Evolutionary conservation across 805 yeast genomes (phyloP), one percentile per base, ranked within the genome.

Genomic region (Vanderwaltozyma yarrowii): DNA sequence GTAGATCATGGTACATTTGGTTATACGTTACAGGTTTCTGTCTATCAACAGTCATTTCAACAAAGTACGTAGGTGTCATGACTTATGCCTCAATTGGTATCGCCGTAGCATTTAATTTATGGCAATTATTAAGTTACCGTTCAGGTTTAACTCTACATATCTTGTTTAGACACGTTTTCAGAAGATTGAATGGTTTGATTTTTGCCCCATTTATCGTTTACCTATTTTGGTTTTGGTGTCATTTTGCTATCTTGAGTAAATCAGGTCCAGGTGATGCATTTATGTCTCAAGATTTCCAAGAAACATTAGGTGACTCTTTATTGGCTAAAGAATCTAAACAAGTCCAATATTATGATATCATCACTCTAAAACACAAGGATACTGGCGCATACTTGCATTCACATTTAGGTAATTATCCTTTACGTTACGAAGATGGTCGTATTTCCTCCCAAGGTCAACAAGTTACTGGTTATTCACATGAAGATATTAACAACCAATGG

Each of bases 201-300:
- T 69, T 85, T 11, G 60, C 87, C 14, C 99, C 99, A 21, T 81
- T 86, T 56, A 46, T 75, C 24, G 72, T 92, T 47, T 92, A 86
- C 58, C 67, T 87, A 45, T 78, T 75, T 51, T 87, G 96, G 95
- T 92, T 89, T 65, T 86, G 79, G 65, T 69, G 88, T 38, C 99
- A 92, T 63, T 92, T 92, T 63, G 72, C 76, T 23, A 73, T 92
- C 19, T 72, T 92, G 52, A 71, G 64, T 49, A 79, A 74, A 48
- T 88, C 97, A 2, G 99, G 99, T 21, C 92, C 96, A 5, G 99
- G 99, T 44, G 96, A 92, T 58, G 70, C 71, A 3, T 87, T 89
- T 59, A 92, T 92, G 98, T 76, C 92, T n/a, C 71, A 92, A 6
- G 88, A 81, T 42, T 92, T 92, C 71, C 97, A 92, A 65, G 95